These are phyloP conservation scores for Madurella mycetomatis DNA, from an alignment of 2,329 filamentous ascomycete species.

Conservation along the genomic window DNA sequence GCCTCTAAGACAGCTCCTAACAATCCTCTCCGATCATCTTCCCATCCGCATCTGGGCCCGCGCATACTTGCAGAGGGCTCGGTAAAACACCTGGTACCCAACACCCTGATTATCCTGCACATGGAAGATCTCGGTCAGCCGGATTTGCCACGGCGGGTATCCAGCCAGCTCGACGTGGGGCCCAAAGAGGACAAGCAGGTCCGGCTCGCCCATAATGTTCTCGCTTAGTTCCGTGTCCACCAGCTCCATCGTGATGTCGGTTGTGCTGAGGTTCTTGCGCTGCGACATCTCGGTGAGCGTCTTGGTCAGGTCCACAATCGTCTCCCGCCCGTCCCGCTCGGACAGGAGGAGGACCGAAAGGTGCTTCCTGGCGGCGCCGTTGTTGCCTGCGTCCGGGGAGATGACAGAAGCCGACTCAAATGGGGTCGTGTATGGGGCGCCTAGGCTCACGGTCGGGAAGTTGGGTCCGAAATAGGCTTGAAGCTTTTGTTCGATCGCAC, in stretches of 20 bases:
- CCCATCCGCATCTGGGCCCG: slow-evolving; percentile 87
- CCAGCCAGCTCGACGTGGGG: slow-evolving; percentile 79
- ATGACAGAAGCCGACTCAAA: slow-evolving; percentile 44
- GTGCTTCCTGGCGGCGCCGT: slow-evolving; percentile 36
- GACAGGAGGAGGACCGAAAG: slow-evolving; percentile 73
- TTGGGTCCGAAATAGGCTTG: slow-evolving; percentile 79
- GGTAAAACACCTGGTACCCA: slow-evolving; percentile 89
- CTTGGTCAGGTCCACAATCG: slow-evolving; percentile 90
- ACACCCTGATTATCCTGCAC: slow-evolving; percentile 74
- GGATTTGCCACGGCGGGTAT: slow-evolving; percentile 94
- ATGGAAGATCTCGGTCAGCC: slow-evolving; percentile 89
- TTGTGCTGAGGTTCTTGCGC: slow-evolving; percentile 71
- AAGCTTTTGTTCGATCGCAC: slow-evolving; percentile 72
- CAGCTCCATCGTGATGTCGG: slow-evolving; percentile 79
- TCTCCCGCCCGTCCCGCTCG: slow-evolving; percentile 83
- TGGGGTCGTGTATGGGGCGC: slow-evolving; percentile 64
- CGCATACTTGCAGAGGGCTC: slow-evolving; percentile 77
- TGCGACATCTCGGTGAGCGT: slow-evolving; percentile 95
- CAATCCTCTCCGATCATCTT: slow-evolving; percentile 36
- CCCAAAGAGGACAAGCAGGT: slow-evolving; percentile 82
- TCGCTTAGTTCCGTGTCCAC: slow-evolving; percentile 83
- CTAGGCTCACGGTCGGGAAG: slow-evolving; percentile 66
- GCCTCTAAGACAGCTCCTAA: neutral
- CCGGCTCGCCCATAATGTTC: slow-evolving; percentile 80
- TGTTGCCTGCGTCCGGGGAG: slow-evolving; percentile 40